These are phyloP conservation scores for Penicillium samsonianum DNA, from an alignment of 495 filamentous ascomycete genomes.

Conservation along the genomic window DNA sequence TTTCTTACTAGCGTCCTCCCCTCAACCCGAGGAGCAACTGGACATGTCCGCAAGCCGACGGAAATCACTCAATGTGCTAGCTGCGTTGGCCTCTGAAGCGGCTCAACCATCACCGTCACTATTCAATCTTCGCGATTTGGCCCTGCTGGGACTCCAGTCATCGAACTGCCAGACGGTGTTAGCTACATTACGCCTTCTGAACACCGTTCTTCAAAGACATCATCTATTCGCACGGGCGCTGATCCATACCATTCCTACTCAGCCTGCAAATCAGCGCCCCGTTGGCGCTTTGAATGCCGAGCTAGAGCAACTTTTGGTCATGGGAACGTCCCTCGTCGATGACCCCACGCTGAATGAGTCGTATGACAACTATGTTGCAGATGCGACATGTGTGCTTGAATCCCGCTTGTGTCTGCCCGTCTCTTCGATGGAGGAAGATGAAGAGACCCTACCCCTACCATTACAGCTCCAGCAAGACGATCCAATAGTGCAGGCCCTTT, in stretches of 20 bases:
- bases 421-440: slow-evolving; percentile 27
- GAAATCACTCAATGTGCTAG: slow-evolving; percentile 86
- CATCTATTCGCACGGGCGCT: slow-evolving; percentile 81
- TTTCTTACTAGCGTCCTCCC: slow-evolving; percentile 81
- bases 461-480: slow-evolving; percentile 65
- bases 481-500: slow-evolving; percentile 68
- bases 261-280: slow-evolving; percentile 63
- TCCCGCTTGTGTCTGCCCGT: slow-evolving; percentile 56
- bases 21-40: slow-evolving; percentile 50
- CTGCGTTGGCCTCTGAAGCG: slow-evolving; percentile 63
- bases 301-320: slow-evolving; percentile 67
- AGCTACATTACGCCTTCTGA: slow-evolving; percentile 81
- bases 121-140: slow-evolving; percentile 92
- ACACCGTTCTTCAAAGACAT: slow-evolving; percentile 81
- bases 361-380: slow-evolving; percentile 81
- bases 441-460: slow-evolving; percentile 33
- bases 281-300: slow-evolving; percentile 80
- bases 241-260: slow-evolving; percentile 64
- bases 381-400: slow-evolving; percentile 76
- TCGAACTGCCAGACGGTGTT: slow-evolving; percentile 83
- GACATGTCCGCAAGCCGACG: slow-evolving; percentile 67
- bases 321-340: slow-evolving; percentile 71
- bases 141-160: slow-evolving; percentile 80
- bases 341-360: slow-evolving; percentile 72
- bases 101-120: slow-evolving; percentile 78